Conservation (phyloP, 495 filamentous ascomycete species). For the Parachaetomium inaequale region DNA sequence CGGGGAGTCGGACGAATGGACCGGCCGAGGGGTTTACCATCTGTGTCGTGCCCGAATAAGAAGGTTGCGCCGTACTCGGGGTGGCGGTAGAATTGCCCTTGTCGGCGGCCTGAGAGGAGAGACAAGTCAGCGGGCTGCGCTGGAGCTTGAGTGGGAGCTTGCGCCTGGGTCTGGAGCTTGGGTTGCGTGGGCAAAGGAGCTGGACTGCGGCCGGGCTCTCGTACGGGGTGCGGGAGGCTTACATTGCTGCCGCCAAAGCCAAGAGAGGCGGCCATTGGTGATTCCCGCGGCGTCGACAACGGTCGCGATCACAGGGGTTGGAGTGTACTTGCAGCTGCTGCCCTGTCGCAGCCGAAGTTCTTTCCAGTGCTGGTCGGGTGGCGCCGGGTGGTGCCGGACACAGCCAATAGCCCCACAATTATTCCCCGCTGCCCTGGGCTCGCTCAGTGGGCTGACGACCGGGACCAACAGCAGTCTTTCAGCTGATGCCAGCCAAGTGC, state of each 20-base stretch:
- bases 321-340: background rate
- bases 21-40: slow-evolving; percentile 6
- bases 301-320: background rate
- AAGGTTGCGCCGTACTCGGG: background rate
- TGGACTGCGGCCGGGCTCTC: background rate
- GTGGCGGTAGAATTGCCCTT: slow-evolving; percentile 1
- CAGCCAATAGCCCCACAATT: slow-evolving; percentile 1
- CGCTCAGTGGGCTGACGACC: background rate
- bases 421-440: too few relatives aligned
- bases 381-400: too few relatives aligned
- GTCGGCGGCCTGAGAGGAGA: slow-evolving; percentile 8
- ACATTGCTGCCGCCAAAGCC: slow-evolving; percentile 22
- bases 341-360: background rate
- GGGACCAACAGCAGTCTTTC: background rate
- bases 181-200: background rate
- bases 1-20: background rate
- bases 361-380: too few relatives aligned
- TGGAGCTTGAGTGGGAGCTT: background rate
- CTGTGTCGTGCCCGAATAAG: slow-evolving; percentile 4
- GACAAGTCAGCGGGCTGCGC: background rate
- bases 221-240: background rate
- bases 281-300: slow-evolving; percentile 1
- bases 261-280: slow-evolving; percentile 22
- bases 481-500: background rate
- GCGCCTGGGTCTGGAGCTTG: background rate